phyloP scores from a whole-genome alignment of 495 filamentous ascomycete genomes.

The Haplographium delicatum region DNA sequence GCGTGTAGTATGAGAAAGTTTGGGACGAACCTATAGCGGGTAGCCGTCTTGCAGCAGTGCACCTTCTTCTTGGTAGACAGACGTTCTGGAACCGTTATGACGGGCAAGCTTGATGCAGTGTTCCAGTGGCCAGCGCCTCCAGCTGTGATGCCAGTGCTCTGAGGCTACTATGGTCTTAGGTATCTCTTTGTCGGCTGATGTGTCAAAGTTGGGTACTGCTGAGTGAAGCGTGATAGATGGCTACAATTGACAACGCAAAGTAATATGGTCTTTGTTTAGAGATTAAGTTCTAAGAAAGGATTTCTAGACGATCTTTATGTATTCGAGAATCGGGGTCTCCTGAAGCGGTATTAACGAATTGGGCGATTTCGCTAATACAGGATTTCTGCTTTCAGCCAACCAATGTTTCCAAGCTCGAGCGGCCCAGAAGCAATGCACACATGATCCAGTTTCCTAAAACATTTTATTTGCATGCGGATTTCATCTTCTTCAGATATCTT shows the following conservation, averaged over 20 bases:
- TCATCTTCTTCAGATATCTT: no score
- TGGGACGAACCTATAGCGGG: constrained; percentile 37
- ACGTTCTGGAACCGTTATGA: constrained; percentile 24
- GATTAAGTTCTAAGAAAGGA: constrained; percentile 21
- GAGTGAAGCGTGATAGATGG: constrained; percentile 1
- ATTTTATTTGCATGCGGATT: no score
- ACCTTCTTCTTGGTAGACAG: constrained; percentile 15
- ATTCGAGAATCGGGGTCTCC: constrained; percentile 9
- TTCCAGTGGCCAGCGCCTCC: constrained; percentile 21
- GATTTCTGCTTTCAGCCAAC: constrained; percentile 22
- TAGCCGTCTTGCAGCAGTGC: constrained; percentile 24
- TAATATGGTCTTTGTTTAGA: constrained; percentile 22
- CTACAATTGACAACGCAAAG: constrained; percentile 2
- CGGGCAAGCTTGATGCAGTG: constrained; percentile 17
- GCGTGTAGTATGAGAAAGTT: constrained; percentile 25
- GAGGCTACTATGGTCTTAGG: constrained; percentile 8
- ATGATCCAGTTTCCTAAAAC: no score
- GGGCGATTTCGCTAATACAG: constrained; percentile 19
- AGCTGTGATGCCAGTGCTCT: constrained; percentile 16
- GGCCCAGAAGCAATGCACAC: neutral
- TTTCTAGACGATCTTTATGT: constrained; percentile 21
- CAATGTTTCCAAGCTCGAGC: constrained; percentile 14
- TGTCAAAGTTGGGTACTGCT: constrained; percentile 19
- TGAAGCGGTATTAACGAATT: constrained; percentile 14
- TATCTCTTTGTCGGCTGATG: constrained; percentile 20